Evolutionary conservation across 2,329 filamentous ascomycete species (phyloP).

Genomic region (Penicillium vulpinum): DNA sequence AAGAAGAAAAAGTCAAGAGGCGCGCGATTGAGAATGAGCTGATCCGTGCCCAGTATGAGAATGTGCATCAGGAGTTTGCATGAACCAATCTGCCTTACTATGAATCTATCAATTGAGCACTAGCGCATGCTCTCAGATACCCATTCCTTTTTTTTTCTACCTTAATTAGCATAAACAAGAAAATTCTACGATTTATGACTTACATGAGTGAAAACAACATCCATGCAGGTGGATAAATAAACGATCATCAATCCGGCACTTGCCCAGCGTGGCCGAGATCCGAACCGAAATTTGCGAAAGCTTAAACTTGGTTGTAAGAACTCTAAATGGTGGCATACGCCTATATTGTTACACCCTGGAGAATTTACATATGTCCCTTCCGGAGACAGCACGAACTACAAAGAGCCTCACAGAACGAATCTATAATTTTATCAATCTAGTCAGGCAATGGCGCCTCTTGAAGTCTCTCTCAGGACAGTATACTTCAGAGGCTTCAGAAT

Average conservation of each 20-base stretch:
- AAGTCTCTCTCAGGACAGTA: too few species aligned
- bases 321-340: not conserved
- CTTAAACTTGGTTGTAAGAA: not conserved
- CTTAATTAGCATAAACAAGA: not conserved
- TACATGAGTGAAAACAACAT: not conserved
- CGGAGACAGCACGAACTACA: too few species aligned
- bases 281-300: not conserved
- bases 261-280: not conserved
- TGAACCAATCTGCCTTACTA: not conserved
- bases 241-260: not conserved
- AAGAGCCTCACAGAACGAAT: too few species aligned
- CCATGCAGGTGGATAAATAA: too few species aligned
- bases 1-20: conserved; percentile 32
- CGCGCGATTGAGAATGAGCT: conserved; percentile 36
- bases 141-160: not conserved
- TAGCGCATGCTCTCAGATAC: not conserved
- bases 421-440: too few species aligned
- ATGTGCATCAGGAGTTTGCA: conserved; percentile 14
- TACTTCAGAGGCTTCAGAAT: too few species aligned
- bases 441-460: too few species aligned
- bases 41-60: conserved; percentile 14
- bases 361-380: too few species aligned
- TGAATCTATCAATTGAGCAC: not conserved
- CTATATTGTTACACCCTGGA: not conserved
- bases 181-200: not conserved